These are phyloP conservation scores for Aspergillus aculeatinus DNA, from an alignment of 2,329 filamentous ascomycete genomes.

Conservation along the genomic window DNA sequence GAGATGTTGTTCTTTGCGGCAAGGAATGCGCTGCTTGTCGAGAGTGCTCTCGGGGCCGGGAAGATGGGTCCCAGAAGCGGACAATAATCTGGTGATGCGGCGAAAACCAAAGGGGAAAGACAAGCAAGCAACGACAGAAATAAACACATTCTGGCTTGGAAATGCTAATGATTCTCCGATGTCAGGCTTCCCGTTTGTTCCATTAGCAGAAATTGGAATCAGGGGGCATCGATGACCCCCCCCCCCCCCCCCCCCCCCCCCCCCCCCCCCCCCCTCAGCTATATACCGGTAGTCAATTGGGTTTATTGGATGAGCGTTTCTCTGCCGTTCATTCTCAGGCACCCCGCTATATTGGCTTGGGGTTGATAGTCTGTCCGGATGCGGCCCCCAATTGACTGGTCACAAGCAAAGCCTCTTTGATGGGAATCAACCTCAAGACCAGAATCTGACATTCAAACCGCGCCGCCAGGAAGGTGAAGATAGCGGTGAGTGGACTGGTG, in stretches of 20 bases:
- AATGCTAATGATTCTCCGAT: not conserved
- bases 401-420: not conserved
- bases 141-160: not conserved
- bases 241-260: not conserved
- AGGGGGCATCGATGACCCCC: not conserved
- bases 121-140: not conserved
- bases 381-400: not conserved
- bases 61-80: constrained; percentile 4
- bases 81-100: not conserved
- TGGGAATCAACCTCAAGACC: not conserved
- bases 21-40: not conserved
- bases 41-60: not conserved
- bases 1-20: not conserved
- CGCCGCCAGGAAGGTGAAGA: not conserved
- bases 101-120: not conserved
- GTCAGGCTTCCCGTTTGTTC: not conserved
- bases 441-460: not conserved
- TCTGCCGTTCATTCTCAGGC: not conserved
- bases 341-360: not conserved
- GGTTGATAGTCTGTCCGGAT: not conserved
- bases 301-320: not conserved
- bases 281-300: not conserved
- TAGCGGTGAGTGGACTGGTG: not conserved
- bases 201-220: not conserved
- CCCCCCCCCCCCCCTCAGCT: not conserved